Percentiles rank a stretch among this genome's conserved stretches.
phyloP scores from a whole-genome alignment of 2,329 filamentous ascomycete species.

The Camillea tinctor region DNA sequence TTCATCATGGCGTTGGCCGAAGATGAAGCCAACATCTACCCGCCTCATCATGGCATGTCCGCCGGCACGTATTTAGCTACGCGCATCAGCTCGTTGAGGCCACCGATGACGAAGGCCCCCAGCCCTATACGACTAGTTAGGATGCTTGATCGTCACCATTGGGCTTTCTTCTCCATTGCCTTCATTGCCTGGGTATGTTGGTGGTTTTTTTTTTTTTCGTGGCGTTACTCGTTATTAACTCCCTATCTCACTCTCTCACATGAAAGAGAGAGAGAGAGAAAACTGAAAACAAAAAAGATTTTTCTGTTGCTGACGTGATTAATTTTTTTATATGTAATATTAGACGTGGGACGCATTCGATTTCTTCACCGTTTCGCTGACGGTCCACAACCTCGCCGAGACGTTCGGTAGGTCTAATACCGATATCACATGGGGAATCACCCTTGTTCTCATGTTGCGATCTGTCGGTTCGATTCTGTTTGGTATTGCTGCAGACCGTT shows the following conservation, averaged over 20 bases:
- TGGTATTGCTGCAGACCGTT: slow-evolving; percentile 55
- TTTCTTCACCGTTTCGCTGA: slow-evolving; percentile 64
- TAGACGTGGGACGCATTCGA: slow-evolving; percentile 65
- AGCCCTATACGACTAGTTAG: slow-evolving; percentile 52
- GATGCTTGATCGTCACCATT: slow-evolving; percentile 50
- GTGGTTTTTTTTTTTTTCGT: too few species aligned
- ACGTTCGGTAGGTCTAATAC: slow-evolving; percentile 53
- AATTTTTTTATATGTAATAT: background rate
- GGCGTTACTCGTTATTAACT: too few species aligned
- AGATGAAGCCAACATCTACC: slow-evolving; percentile 28
- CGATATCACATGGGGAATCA: slow-evolving; percentile 65
- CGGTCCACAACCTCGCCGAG: slow-evolving; percentile 51
- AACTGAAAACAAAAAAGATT: too few species aligned
- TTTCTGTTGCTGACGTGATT: slow-evolving; percentile 9
- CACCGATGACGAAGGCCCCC: slow-evolving; percentile 52
- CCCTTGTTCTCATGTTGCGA: slow-evolving; percentile 61
- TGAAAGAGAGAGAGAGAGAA: too few species aligned
- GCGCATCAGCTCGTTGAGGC: slow-evolving; percentile 55
- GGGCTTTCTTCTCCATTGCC: slow-evolving; percentile 55
- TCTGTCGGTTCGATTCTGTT: slow-evolving; percentile 55
- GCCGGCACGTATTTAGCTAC: slow-evolving; percentile 46
- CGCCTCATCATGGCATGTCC: slow-evolving; percentile 52
- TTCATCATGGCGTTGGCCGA: background rate
- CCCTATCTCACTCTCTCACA: too few species aligned
- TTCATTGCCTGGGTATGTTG: slow-evolving; percentile 55